Percentiles rank a stretch among this genome's conserved stretches.
phyloP scores from a whole-genome alignment of 2,329 filamentous ascomycete genomes.

The Alternaria brassicae region DNA sequence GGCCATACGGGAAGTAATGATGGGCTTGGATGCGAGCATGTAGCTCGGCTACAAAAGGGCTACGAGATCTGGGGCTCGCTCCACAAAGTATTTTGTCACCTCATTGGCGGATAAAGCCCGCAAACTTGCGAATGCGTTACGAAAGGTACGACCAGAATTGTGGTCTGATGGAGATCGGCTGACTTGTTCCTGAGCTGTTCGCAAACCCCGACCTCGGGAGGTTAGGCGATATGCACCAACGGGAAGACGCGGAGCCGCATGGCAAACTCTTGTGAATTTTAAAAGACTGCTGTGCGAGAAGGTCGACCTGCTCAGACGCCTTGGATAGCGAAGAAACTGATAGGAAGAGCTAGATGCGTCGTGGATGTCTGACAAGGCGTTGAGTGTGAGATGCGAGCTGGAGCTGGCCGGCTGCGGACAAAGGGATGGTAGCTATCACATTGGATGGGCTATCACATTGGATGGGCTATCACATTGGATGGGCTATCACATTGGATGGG shows the following conservation, averaged over 20 bases:
- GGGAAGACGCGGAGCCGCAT: slow-evolving; percentile 13
- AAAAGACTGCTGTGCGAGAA: neutral
- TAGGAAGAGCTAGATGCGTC: neutral
- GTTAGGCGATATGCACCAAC: slow-evolving; percentile 7
- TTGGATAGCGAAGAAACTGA: neutral
- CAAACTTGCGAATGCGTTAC: slow-evolving; percentile 5
- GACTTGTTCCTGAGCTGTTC: slow-evolving; percentile 17
- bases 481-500: no score
- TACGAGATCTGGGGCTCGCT: slow-evolving; percentile 17
- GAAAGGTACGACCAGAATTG: slow-evolving; percentile 6
- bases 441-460: no score
- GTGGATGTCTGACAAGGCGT: neutral
- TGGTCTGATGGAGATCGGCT: slow-evolving; percentile 25
- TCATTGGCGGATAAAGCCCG: slow-evolving; percentile 22
- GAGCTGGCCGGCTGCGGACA: neutral
- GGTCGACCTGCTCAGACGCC: neutral
- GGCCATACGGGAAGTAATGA: slow-evolving; percentile 24
- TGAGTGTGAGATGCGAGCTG: neutral
- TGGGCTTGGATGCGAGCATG: slow-evolving; percentile 19
- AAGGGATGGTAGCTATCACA: neutral
- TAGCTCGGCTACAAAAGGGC: neutral
- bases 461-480: no score
- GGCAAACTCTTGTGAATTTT: neutral
- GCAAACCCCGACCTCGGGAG: slow-evolving; percentile 6
- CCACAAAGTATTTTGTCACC: slow-evolving; percentile 20